Base-by-base conservation (phyloP, 345 rosid genomes). In the Populus euphratica region DNA sequence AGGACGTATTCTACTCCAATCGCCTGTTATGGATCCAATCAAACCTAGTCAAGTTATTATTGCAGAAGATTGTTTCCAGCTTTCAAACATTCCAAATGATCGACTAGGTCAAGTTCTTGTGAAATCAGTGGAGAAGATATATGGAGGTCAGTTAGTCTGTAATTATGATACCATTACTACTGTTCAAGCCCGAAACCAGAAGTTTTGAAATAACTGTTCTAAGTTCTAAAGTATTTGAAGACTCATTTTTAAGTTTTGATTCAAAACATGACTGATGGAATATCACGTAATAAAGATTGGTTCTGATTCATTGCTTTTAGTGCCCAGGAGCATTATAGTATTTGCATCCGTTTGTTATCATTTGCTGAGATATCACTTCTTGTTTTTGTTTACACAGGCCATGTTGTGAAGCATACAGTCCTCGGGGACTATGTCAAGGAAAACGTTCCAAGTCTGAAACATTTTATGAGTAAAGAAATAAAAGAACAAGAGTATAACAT, bases 21-120 rank as follows among this genome's bases (percentile, higher is more conserved):
- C 83, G 62, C 84, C 90, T 78, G 77, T 68, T 29, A 44, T 70
- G 25, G 73, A 77, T 79, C 70, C 56, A 25, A 75, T n/a, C 41
- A 80, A 61, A 79, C 94, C 92, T 39, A 85, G 78, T 73, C 90
- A 84, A 71, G 27, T 93, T 54, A 82, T 93, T 64, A 81, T 93
- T 77, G 83, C 98, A 7, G 85, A 90, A 17, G 98, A 93, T 83
- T 92, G 97, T 83, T 91, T 95, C 75, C 77, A 71, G 83, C 87
- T 91, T 33, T 89, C 86, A 62, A 89, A 87, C 81, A 81, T 91
- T 82, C 94, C 98, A 72, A 78, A 63, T 43, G 86, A 84, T 50
- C 87, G 82, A 31, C 71, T 82, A 73, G 82, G 86, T 79, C 78
- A 84, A 83, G 87, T 86, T 78, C 86, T 93, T 16, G 85, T 87